Evolutionary conservation across 495 filamentous ascomycete genomes (phyloP).

Genomic region (Penicillium steckii): DNA sequence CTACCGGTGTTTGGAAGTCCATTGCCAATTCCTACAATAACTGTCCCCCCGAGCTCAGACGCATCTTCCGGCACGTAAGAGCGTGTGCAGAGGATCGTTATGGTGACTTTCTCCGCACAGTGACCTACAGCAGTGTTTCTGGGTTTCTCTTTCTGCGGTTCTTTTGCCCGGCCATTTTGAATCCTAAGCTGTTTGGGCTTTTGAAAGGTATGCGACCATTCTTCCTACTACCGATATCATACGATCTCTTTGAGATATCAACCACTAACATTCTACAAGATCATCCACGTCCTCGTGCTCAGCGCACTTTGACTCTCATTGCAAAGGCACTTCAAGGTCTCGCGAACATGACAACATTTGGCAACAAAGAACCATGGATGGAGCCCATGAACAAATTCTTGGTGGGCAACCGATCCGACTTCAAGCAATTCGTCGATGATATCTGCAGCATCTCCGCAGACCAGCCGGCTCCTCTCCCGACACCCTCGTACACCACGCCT

Average conservation of each 20-base stretch:
- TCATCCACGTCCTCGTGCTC: conserved; percentile 80
- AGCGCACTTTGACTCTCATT: conserved; percentile 89
- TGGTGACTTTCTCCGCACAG: conserved; percentile 90
- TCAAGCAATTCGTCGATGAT: conserved; percentile 84
- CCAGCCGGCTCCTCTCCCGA: conserved; percentile 59
- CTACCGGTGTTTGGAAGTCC: conserved; percentile 78
- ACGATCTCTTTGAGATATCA: conserved; percentile 1
- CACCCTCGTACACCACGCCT: conserved; percentile 89
- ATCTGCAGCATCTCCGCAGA: conserved; percentile 81
- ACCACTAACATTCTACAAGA: conserved; percentile 48
- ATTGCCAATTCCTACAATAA: conserved; percentile 70
- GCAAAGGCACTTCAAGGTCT: conserved; percentile 95
- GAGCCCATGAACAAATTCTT: conserved; percentile 87
- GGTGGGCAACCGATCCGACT: conserved; percentile 52
- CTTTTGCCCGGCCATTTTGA: conserved; percentile 93
- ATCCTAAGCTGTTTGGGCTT: conserved; percentile 93
- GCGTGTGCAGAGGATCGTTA: conserved; percentile 95
- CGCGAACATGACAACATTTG: conserved; percentile 90
- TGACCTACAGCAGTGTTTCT: conserved; percentile 92
- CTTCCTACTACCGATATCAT: background rate
- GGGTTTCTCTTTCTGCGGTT: conserved; percentile 96
- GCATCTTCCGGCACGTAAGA: conserved; percentile 88
- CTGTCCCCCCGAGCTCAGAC: conserved; percentile 80
- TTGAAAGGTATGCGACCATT: conserved; percentile 62
- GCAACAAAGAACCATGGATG: conserved; percentile 97